Evolutionary conservation across 805 yeast species (phyloP).

Genomic region (Candida tibetensis): DNA sequence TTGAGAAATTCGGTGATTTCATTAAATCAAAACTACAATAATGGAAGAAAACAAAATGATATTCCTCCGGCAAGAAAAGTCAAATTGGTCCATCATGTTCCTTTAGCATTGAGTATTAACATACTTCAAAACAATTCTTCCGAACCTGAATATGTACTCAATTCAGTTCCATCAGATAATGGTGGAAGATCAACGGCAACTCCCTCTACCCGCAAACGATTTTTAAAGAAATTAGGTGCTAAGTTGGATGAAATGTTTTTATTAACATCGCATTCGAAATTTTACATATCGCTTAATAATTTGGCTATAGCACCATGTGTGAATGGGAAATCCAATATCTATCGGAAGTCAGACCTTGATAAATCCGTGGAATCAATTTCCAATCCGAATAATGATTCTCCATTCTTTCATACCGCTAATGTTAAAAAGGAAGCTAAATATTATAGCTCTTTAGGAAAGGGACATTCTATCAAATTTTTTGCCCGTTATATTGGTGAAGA

Average conservation of each 20-base stretch:
- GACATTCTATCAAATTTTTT: constrained; percentile 63
- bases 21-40: constrained; percentile 47
- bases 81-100: constrained; percentile 77
- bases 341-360: constrained; percentile 65
- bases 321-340: constrained; percentile 83
- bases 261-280: constrained; percentile 80
- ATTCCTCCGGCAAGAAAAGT: constrained; percentile 33
- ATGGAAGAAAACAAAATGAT: constrained; percentile 38
- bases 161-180: constrained; percentile 12
- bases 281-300: constrained; percentile 75
- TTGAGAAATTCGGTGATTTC: constrained; percentile 61
- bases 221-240: constrained; percentile 49
- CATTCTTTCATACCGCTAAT: constrained; percentile 29
- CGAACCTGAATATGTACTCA: constrained; percentile 24
- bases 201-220: constrained; percentile 7
- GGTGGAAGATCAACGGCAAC: constrained; percentile 2
- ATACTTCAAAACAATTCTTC: constrained; percentile 10
- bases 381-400: constrained; percentile 13
- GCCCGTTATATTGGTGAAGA: constrained; percentile 87
- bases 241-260: constrained; percentile 81
- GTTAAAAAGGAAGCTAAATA: constrained; percentile 31
- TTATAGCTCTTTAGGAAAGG: constrained; percentile 30
- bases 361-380: constrained; percentile 47
- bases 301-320: constrained; percentile 82
- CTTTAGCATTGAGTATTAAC: constrained; percentile 52